These are phyloP conservation scores for Rhodotorula babjevae DNA, from an alignment of 768 basidiomycete genomes.

Conservation along the genomic window DNA sequence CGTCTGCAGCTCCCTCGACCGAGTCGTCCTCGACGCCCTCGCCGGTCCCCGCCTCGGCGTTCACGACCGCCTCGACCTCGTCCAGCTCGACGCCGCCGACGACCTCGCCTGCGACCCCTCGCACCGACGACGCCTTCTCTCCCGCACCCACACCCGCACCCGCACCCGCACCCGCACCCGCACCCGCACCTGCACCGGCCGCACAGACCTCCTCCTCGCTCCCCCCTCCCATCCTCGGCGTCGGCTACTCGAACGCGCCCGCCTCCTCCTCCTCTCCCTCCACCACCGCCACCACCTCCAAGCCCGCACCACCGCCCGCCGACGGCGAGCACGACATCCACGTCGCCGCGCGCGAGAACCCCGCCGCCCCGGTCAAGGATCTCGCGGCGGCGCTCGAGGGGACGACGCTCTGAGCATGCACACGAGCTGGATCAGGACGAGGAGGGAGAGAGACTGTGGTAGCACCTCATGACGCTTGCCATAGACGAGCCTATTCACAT, in stretches of 20 bases:
- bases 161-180: neutral
- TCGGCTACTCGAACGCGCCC: neutral
- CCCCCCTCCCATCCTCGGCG: neutral
- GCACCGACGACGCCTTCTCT: neutral
- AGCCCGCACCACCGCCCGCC: neutral
- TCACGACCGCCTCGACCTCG: too few species aligned
- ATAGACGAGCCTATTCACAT: too few species aligned
- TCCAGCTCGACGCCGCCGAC: too few species aligned
- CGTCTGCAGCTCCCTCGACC: too few species aligned
- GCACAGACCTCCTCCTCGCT: neutral
- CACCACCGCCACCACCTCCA: too few species aligned
- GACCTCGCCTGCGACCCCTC: neutral
- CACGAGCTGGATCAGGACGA: too few species aligned
- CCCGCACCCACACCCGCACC: neutral
- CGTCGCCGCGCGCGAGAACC: constrained; percentile 19
- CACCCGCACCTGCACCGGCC: neutral
- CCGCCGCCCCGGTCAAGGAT: constrained; percentile 21
- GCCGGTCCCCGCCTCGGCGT: too few species aligned
- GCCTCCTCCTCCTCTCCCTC: neutral
- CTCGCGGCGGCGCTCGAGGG: constrained; percentile 19
- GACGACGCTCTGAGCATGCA: constrained; percentile 6
- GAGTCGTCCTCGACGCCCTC: too few species aligned
- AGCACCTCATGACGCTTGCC: too few species aligned
- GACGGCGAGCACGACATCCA: constrained; percentile 8
- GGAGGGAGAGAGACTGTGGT: too few species aligned